These are phyloP conservation scores for Aspergillus pseudoterreus DNA, from an alignment of 2,329 filamentous ascomycete species.

Conservation along the genomic window DNA sequence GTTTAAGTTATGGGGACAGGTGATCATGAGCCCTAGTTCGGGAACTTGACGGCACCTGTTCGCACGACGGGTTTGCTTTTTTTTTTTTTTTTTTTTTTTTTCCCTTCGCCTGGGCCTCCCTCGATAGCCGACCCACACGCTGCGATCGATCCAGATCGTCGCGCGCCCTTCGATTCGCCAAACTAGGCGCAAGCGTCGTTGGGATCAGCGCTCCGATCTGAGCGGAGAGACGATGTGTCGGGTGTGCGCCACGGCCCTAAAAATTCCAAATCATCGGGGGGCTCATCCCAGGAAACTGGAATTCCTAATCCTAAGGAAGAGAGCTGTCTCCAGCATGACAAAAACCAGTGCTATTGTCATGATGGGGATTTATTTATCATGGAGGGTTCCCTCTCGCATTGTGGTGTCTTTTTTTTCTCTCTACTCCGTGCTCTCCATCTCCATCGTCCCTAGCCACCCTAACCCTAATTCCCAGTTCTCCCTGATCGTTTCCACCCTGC, in stretches of 20 bases:
- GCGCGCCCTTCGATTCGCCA: slow-evolving; percentile 11
- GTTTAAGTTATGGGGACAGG: slow-evolving; percentile 15
- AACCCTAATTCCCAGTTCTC: background rate
- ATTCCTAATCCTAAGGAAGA: slow-evolving; percentile 6
- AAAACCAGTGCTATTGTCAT: background rate
- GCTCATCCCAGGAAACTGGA: slow-evolving; percentile 11
- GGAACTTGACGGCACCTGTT: slow-evolving; percentile 16
- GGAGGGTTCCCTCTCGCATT: background rate
- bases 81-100: slow-evolving; percentile 1
- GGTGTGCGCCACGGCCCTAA: slow-evolving; percentile 17
- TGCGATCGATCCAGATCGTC: slow-evolving; percentile 11
- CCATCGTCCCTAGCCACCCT: background rate
- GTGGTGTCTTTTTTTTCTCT: background rate
- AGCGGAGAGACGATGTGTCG: slow-evolving; percentile 14
- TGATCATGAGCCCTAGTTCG: slow-evolving; percentile 16
- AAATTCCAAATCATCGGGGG: slow-evolving; percentile 22
- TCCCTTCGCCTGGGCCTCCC: background rate
- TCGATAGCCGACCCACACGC: slow-evolving; percentile 15
- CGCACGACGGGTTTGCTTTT: slow-evolving; percentile 9
- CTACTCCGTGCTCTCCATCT: background rate
- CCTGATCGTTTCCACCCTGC: background rate
- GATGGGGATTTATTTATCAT: slow-evolving; percentile 13
- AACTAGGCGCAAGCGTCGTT: slow-evolving; percentile 12
- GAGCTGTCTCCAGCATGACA: slow-evolving; percentile 13
- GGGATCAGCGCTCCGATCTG: slow-evolving; percentile 18